Evolutionary conservation across 257 asterid species (phyloP), one percentile per base, ranked within the genome.

Genomic region (Solanum tarapatanum): DNA sequence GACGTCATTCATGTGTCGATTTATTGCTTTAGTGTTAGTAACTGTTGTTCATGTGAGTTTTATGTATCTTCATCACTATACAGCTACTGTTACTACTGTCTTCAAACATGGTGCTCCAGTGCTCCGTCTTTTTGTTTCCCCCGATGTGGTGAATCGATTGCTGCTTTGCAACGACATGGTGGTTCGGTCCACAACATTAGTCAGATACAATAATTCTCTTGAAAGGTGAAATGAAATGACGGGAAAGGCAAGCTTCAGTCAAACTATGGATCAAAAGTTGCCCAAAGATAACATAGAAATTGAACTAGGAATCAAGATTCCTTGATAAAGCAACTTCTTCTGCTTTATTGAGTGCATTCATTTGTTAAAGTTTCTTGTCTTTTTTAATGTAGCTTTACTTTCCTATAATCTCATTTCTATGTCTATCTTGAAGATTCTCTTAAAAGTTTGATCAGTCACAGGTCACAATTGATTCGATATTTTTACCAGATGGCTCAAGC

Each of bases 21-120:
- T 48, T 80, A 4, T 28, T 28, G 66, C 17, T 80, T 28, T 79
- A 48, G 69, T 11, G 10, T 82, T 30, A 41, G 60, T 30, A 43
- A 60, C 66, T 86, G 64, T 6, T 84, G 21, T 82, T 82, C 30
- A 37, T 2, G 80, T 41, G 83, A 82, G 62, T 19, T 48, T 36
- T 75, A 60, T 11, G 41, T 32, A 83, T 75, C 77, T 35, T 30
- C 73, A 70, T 69, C 79, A 72, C 37, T 26, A 72, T 83, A 73
- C 94, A 95, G 99, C 94, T 95, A 93, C 88, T 97, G 98, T 88
- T 97, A 95, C 89, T 97, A 92, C 88, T 97, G 96, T 88, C 96
- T 97, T 75, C 93, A 96, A 86, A 97, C 97, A 9, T 90, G 97
- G 84, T 95, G 99, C 91, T 91, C 96, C 12, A 94, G 94, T 39